These are phyloP conservation scores for Hyphopichia burtonii DNA, from an alignment of 1,139 yeast genomes.

Conservation along the genomic window DNA sequence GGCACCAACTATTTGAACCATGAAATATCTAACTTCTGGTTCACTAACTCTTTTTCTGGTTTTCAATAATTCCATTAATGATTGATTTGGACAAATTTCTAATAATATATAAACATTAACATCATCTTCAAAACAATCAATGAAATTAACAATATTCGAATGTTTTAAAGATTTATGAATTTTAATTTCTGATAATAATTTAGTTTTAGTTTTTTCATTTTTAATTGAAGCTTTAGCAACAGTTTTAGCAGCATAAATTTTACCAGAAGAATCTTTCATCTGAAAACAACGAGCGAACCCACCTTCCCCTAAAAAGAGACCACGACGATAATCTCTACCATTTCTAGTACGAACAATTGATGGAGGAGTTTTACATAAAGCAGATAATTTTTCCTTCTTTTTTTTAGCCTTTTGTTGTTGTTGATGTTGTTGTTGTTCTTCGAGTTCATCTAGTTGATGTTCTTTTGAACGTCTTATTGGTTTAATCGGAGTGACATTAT, in stretches of 20 bases:
- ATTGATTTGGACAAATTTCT: constrained; percentile 92
- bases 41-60: constrained; percentile 80
- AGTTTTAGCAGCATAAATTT: constrained; percentile 92
- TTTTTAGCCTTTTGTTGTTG: constrained; percentile 37
- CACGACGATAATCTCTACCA: constrained; percentile 89
- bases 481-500: constrained; percentile 44
- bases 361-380: constrained; percentile 93
- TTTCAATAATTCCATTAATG: constrained; percentile 88
- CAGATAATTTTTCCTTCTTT: constrained; percentile 82
- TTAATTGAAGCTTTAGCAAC: constrained; percentile 94
- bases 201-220: constrained; percentile 87
- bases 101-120: constrained; percentile 87
- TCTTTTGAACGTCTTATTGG: constrained; percentile 32
- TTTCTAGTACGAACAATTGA: constrained; percentile 82
- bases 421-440: constrained; percentile 12
- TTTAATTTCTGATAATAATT: constrained; percentile 87
- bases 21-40: constrained; percentile 86
- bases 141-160: constrained; percentile 84
- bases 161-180: constrained; percentile 91
- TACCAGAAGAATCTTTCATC: constrained; percentile 86
- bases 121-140: constrained; percentile 95
- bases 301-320: constrained; percentile 92
- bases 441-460: constrained; percentile 13
- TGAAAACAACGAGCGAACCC: constrained; percentile 99
- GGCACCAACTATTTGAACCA: constrained; percentile 94